Base-by-base conservation (phyloP, 2,329 filamentous ascomycete species). In the Calonectria montana region DNA sequence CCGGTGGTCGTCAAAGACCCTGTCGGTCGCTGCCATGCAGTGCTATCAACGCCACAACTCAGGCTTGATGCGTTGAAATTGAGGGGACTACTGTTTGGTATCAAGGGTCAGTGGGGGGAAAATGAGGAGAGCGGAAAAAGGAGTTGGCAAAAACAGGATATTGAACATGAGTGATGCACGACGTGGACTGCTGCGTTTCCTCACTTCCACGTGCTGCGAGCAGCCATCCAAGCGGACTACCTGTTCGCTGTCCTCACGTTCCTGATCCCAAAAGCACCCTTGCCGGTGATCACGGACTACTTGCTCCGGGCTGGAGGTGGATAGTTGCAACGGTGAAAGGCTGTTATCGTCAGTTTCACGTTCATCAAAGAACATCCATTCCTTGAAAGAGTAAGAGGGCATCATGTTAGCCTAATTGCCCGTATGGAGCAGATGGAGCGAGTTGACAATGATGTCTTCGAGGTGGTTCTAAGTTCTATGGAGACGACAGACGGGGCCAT, bases 251-350 rank as follows among this genome's bases (percentile, higher is more conserved):
- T n/a, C 13, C 50, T 55, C 27, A 31, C 31, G 53, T 59, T 10
- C 53, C 35, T 59, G 53, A 27, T 39, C 21, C 41, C 39, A 29
- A 29, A 47, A 31, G 23, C 29, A 57, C 47, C 31, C 25, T 27
- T 55, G 29, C 55, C 15, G 45, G n/a, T 47, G 47, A 59, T 65
- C 45, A 43, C 68, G 68, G 68, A 70, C 55, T 37, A 70, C 43
- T 70, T 70, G 68, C 68, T 70, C 68, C 68, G 68, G 39, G 25
- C 18, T 21, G 12, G n/a, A 16, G 59, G 53, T 21, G 35, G 37
- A 29, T 23, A 31, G 29, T 53, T 61, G 35, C 50, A 65, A 35
- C 41, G 47, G 48, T 31, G 23, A 55, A 48, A 31, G 31, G 53
- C 31, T 31, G 48, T 25, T 61, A 39, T 61, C 35, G 18, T 43